phyloP scores from a whole-genome alignment of 2,329 filamentous ascomycete species.

The Fusarium sp. region DNA sequence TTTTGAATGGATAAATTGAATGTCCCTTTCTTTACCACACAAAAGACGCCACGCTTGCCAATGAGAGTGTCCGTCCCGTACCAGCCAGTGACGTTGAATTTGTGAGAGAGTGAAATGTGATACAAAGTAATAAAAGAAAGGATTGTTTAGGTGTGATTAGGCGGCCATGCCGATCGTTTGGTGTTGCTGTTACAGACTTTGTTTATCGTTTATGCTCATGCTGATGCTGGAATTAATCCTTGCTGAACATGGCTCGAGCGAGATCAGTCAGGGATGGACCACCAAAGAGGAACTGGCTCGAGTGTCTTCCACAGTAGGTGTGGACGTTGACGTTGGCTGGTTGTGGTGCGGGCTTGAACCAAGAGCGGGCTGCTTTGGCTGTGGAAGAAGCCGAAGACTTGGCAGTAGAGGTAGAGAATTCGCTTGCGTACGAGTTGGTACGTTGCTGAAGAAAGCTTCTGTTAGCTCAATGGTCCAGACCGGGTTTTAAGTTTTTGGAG shows the following conservation, averaged over 20 bases:
- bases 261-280: slow-evolving; percentile 61
- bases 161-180: slow-evolving; percentile 11
- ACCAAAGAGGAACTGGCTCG: slow-evolving; percentile 65
- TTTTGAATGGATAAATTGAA: slow-evolving; percentile 8
- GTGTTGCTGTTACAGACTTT: slow-evolving; percentile 14
- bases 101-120: slow-evolving; percentile 15
- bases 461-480: slow-evolving; percentile 35
- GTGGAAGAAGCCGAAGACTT: slow-evolving; percentile 42
- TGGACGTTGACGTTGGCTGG: slow-evolving; percentile 65
- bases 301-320: slow-evolving; percentile 67
- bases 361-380: slow-evolving; percentile 51
- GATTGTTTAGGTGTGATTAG: slow-evolving; percentile 15
- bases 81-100: slow-evolving; percentile 47
- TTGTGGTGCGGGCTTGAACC: slow-evolving; percentile 53
- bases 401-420: slow-evolving; percentile 43
- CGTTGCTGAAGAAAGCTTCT: slow-evolving; percentile 38
- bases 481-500: slow-evolving; percentile 10
- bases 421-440: slow-evolving; percentile 50
- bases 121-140: slow-evolving; percentile 18
- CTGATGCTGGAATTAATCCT: slow-evolving; percentile 41
- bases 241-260: slow-evolving; percentile 57
- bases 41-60: slow-evolving; percentile 39
- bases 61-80: slow-evolving; percentile 41
- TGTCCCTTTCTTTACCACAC: slow-evolving; percentile 19
- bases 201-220: slow-evolving; percentile 18